phyloP scores from a whole-genome alignment of 495 filamentous ascomycete genomes.

The Penicillium psychrofluorescens region DNA sequence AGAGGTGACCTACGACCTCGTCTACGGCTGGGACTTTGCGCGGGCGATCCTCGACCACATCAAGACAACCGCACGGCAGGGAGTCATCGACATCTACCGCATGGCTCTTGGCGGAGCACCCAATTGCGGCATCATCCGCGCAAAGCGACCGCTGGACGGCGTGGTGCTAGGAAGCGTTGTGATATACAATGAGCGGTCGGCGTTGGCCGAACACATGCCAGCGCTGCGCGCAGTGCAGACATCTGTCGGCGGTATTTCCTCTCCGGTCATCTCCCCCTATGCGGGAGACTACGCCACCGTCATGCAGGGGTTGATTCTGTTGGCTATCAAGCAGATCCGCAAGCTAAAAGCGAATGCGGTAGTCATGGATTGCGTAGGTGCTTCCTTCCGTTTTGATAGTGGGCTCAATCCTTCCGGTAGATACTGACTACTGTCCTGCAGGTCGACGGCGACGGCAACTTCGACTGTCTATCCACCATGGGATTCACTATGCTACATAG shows the following conservation, averaged over 20 bases:
- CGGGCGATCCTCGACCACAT: constrained; percentile 69
- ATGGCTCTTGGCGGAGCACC: constrained; percentile 66
- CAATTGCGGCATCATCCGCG: constrained; percentile 74
- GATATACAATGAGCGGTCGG: constrained; percentile 63
- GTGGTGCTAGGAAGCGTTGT: constrained; percentile 75
- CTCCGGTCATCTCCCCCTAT: constrained; percentile 65
- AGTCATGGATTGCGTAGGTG: constrained; percentile 68
- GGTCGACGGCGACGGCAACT: constrained; percentile 65
- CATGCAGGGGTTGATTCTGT: constrained; percentile 71
- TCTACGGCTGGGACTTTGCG: constrained; percentile 73
- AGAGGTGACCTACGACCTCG: constrained; percentile 55
- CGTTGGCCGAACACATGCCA: constrained; percentile 63
- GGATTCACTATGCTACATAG: constrained; percentile 68
- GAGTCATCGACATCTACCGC: constrained; percentile 76
- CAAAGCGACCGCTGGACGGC: constrained; percentile 61
- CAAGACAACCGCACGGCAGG: constrained; percentile 65
- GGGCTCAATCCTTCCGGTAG: not conserved
- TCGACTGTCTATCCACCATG: constrained; percentile 65
- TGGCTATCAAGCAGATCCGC: constrained; percentile 79
- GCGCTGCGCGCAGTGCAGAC: constrained; percentile 44
- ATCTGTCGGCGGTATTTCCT: constrained; percentile 65
- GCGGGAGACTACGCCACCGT: constrained; percentile 63
- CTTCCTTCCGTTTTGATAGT: not conserved
- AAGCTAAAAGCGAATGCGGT: constrained; percentile 62
- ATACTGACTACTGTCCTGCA: constrained; percentile 24